Percentiles rank a stretch among this genome's conserved stretches.
Conservation (phyloP, 768 basidiomycete genomes). For the Mycena latifolia region DNA sequence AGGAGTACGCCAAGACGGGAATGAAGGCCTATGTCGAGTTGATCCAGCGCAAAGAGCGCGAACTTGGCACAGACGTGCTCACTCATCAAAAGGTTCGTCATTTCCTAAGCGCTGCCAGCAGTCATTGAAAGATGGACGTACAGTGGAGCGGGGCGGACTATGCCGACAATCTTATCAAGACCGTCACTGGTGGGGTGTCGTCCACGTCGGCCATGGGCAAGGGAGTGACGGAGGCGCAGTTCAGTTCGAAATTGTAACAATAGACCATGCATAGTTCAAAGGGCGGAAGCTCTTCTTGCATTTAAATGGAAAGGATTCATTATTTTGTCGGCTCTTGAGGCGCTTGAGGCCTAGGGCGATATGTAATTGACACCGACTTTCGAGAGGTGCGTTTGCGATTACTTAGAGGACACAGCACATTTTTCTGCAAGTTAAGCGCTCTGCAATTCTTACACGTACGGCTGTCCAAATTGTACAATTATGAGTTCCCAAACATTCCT, state of each 20-base stretch:
- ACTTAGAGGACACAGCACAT: background rate
- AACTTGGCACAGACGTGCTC: constrained; percentile 94
- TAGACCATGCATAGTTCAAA: no score
- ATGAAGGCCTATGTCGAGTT: constrained; percentile 99
- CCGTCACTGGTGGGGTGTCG: constrained; percentile 96
- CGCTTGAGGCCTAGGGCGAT: no score
- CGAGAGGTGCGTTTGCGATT: no score
- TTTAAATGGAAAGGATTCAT: no score
- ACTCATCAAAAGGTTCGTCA: constrained; percentile 92
- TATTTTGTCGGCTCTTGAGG: no score
- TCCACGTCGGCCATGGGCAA: constrained; percentile 99
- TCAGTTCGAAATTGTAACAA: constrained; percentile 60
- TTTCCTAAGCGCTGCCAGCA: constrained; percentile 2
- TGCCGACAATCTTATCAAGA: constrained; percentile 91
- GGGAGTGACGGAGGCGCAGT: constrained; percentile 94
- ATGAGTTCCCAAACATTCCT: constrained; percentile 41
- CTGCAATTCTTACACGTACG: constrained; percentile 16
- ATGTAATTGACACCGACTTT: no score
- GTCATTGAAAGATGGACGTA: constrained; percentile 32
- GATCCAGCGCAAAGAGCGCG: constrained; percentile 92
- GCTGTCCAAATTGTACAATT: constrained; percentile 22
- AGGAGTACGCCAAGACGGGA: constrained; percentile 90
- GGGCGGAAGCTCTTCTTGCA: no score
- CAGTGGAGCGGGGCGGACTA: constrained; percentile 98
- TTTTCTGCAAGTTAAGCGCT: constrained; percentile 11